Base-by-base conservation (phyloP, 768 basidiomycete genomes). In the Lactarius trivialis region DNA sequence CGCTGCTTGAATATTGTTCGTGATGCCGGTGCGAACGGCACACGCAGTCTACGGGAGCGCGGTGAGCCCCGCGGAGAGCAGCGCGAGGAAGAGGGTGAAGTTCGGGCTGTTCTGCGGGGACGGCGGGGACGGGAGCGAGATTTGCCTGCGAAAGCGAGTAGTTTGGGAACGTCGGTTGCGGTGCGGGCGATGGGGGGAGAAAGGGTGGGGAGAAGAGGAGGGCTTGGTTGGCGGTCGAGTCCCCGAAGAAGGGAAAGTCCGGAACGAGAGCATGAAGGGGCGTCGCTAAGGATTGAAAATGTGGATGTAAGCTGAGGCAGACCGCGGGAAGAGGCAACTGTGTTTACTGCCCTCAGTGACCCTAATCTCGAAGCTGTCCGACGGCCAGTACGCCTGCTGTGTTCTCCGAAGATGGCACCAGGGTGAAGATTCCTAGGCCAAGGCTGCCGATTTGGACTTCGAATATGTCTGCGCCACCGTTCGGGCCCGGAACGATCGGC, bases 161-260 rank as follows among this genome's bases (percentile, higher is more conserved):
- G 68, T 91, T 91, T 12, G 91, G 91, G 68, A 80, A 93, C 28
- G 72, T 74, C 1, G 87, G 84, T 43, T 71, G 65, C 6, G 67
- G 56, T 0, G 65, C 30, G 1, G 69, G 63, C 12, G 75, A 63
- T 0, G 74, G 59, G 7, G n/a, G n/a, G n/a, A 84, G 68, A 60
- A 72, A 84, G 0, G 81, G 72, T 7, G 82, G 81, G 0, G 91
- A 92, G 72, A 89, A 90, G 12, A 92, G 68, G 32, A 93, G 72
- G 0, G 83, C 88, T 70, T 89, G 83, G 55, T 84, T 88, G 7
- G 84, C 74, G 2, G 89, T 89, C 1, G 88, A 84, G 70, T 93
- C 91, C 3, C 87, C 88, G 2, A 91, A 73, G 7, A 88, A 72
- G 1, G 88, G 88, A 0, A 79, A 68, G 11, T 67, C 67, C 17